These are phyloP conservation scores for Starmera quercuum DNA, from an alignment of 805 yeast genomes.

Conservation along the genomic window DNA sequence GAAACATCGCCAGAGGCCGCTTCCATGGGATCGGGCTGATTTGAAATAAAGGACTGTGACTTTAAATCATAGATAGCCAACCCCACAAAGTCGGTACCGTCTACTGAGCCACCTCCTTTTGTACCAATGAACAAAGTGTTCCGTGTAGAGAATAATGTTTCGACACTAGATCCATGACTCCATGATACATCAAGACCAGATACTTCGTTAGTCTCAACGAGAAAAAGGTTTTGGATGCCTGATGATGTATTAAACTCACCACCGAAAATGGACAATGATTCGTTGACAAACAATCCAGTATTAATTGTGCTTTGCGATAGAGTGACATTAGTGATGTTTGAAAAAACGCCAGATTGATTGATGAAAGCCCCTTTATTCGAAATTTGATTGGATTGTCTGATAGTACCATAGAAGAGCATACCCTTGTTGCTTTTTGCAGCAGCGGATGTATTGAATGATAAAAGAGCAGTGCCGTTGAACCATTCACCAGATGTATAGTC, in stretches of 20 bases:
- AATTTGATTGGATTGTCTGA: conserved; percentile 12
- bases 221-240: conserved; percentile 13
- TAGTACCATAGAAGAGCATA: conserved; percentile 18
- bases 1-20: conserved; percentile 21
- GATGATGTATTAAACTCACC: conserved; percentile 39
- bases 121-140: conserved; percentile 36
- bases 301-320: conserved; percentile 17
- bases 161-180: conserved; percentile 12
- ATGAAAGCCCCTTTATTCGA: conserved; percentile 12
- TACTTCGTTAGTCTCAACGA: conserved; percentile 19
- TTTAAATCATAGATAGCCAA: conserved; percentile 45
- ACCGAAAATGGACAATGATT: conserved; percentile 45
- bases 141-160: conserved; percentile 10
- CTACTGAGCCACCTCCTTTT: conserved; percentile 25
- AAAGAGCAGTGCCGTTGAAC: conserved; percentile 20
- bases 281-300: conserved; percentile 37
- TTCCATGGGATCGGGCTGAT: conserved; percentile 8
- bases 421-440: conserved; percentile 9
- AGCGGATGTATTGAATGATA: conserved; percentile 25
- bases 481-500: conserved; percentile 29
- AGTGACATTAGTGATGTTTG: conserved; percentile 13
- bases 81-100: conserved; percentile 28
- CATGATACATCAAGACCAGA: conserved; percentile 21
- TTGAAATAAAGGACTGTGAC: conserved; percentile 15
- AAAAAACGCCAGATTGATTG: conserved; percentile 4